Evolutionary conservation across 176 grass and related monocot genomes (phyloP).

Genomic region (Oryza punctata): DNA sequence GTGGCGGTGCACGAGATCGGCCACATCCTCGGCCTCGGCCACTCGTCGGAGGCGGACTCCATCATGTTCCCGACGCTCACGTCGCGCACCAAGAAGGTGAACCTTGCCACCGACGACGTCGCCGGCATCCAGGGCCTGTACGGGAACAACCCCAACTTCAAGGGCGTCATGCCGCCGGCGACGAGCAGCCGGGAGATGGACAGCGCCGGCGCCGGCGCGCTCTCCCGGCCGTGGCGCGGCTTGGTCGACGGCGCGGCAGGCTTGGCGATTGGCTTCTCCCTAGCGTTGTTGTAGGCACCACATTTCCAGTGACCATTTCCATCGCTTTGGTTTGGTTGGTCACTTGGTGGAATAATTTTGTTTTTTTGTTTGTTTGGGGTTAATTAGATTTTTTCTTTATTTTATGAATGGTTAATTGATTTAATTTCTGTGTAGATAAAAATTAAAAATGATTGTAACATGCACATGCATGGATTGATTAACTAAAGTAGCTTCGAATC

Average conservation of each 20-base stretch:
- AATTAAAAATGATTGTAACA: background rate
- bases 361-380: background rate
- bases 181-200: constrained; percentile 62
- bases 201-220: constrained; percentile 8
- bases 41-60: constrained; percentile 56
- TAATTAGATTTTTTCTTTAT: background rate
- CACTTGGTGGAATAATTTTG: background rate
- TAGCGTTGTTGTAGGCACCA: constrained; percentile 26
- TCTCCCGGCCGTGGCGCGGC: background rate
- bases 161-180: constrained; percentile 45
- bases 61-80: constrained; percentile 88
- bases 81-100: constrained; percentile 65
- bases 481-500: background rate
- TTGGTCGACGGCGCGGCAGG: constrained; percentile 19
- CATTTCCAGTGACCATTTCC: background rate
- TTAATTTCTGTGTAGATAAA: background rate
- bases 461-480: background rate
- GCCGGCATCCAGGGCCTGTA: constrained; percentile 72
- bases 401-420: background rate
- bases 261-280: background rate
- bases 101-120: constrained; percentile 71
- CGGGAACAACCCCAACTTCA: constrained; percentile 72
- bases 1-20: constrained; percentile 98
- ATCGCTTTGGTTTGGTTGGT: background rate
- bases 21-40: constrained; percentile 81